Evolutionary conservation across 1,284 basidiomycete species (phyloP).

Genomic region (Dichomitus squalens): DNA sequence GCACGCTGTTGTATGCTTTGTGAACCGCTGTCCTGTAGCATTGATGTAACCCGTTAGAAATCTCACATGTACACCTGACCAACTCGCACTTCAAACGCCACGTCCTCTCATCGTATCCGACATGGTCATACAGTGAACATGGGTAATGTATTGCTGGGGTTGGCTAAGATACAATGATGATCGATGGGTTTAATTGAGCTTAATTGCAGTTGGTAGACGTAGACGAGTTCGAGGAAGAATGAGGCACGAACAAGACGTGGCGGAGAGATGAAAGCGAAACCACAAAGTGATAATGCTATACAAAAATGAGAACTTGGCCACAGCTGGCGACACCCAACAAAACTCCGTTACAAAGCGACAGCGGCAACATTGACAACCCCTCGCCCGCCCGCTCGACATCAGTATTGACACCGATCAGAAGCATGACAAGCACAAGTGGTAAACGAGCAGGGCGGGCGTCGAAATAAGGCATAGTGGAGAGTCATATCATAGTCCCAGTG

Average conservation of each 20-base stretch:
- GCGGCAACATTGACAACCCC: neutral
- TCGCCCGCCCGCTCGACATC: neutral
- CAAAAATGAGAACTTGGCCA: neutral
- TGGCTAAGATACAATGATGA: constrained; percentile 24
- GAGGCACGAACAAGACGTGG: neutral
- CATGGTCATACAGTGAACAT: neutral
- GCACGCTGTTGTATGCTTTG: neutral
- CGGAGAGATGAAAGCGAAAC: constrained; percentile 3
- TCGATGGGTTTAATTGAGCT: constrained; percentile 11
- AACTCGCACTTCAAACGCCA: neutral
- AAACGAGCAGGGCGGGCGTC: neutral
- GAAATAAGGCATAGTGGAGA: constrained; percentile 12
- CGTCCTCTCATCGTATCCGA: neutral
- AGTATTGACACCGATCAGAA: neutral
- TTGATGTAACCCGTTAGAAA: neutral
- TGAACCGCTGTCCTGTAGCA: neutral
- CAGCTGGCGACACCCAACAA: neutral
- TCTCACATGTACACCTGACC: neutral
- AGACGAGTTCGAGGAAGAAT: constrained; percentile 1
- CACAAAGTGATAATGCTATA: constrained; percentile 19
- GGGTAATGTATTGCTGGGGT: constrained; percentile 17
- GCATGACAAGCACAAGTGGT: neutral
- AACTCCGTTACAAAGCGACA: constrained; percentile 1
- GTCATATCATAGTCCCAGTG: constrained; percentile 19
- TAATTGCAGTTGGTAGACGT: constrained; percentile 14